Evolutionary conservation across 2,329 filamentous ascomycete genomes (phyloP), one percentile per base, ranked within the genome.

Genomic region (Akanthomyces dipterigenus): DNA sequence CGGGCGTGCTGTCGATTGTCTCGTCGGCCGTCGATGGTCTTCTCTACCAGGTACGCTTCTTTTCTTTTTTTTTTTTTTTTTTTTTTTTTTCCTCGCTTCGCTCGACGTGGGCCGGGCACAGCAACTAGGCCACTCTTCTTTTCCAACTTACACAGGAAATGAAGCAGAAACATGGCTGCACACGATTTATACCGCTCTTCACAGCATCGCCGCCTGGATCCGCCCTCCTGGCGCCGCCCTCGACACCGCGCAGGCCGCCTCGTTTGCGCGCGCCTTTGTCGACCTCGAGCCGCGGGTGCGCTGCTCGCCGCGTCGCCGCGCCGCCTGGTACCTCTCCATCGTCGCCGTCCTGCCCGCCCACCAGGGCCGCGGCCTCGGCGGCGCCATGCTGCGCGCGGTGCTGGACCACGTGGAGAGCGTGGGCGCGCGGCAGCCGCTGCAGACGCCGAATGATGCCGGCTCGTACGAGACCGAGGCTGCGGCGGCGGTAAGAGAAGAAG

Each of bases 1-100:
- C 80, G 70, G 85, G 83, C 20, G 73, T 86, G 18, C 67, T 88
- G 5, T 72, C 79, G 48, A 71, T 87, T 34, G 78, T 82, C 0
- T 77, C 76, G 24, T 74, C 80, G 22, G 83, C 79, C 0, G 73
- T 77, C 0, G 85, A 88, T 63, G 85, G 85, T 3, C 64, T 82
- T 18, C 71, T 86, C 6, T 87, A 79, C 68, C 80, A 84, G 76
- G 31, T 34, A 34, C 31, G 31, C n/a, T n/a, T 34, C 28, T 3
- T 31, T 31, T 31, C 28, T 3, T 31, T 31, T 31, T 67, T 45
- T 38, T 56, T 42, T 53, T 40, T 45, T 40, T 28, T 43, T 63
- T 42, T 42, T 42, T 54, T 28, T 26, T 54, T n/a, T 26, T 5
- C 31, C 34, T 54, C 50, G 50, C 50, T 38, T 60, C 46, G 43